Conservation (phyloP, 306 rosid genomes). For the Vigna trinervia region DNA sequence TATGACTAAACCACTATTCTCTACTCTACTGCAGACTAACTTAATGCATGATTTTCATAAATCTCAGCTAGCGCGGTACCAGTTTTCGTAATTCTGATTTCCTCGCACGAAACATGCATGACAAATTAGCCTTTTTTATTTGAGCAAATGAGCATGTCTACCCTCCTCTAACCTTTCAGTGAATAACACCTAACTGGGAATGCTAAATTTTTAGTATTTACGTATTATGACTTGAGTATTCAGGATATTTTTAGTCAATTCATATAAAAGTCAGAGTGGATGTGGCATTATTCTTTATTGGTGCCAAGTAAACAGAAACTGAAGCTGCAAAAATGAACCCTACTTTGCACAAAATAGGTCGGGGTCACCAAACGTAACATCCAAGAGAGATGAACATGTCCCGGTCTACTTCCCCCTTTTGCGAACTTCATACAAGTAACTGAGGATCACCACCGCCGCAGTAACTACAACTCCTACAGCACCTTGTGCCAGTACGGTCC, state of each 20-base stretch:
- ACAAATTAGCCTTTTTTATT: background rate
- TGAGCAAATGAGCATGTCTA: background rate
- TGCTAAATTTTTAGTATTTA: constrained; percentile 23
- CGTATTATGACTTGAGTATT: constrained; percentile 15
- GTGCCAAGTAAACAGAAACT: constrained; percentile 39
- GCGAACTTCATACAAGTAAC: constrained; percentile 81
- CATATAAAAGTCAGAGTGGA: constrained; percentile 33
- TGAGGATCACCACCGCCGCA: constrained; percentile 80
- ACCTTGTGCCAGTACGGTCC: constrained; percentile 63
- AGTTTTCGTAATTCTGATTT: constrained; percentile 26
- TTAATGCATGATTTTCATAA: background rate
- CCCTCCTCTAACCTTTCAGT: constrained; percentile 12
- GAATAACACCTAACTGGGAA: constrained; percentile 16
- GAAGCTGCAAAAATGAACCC: constrained; percentile 48
- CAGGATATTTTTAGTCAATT: constrained; percentile 32
- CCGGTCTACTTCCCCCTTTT: constrained; percentile 65
- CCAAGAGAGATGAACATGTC: constrained; percentile 33
- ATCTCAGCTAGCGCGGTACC: constrained; percentile 1
- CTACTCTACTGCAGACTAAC: background rate
- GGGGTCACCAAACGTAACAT: constrained; percentile 21
- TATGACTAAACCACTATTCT: background rate
- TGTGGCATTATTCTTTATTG: constrained; percentile 43
- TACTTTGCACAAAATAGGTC: constrained; percentile 39
- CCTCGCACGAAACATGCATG: background rate
- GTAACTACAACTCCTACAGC: constrained; percentile 84